Evolutionary conservation across 805 yeast genomes (phyloP), one percentile per base, ranked within the genome.

Genomic region (Starmerella tilneyi): DNA sequence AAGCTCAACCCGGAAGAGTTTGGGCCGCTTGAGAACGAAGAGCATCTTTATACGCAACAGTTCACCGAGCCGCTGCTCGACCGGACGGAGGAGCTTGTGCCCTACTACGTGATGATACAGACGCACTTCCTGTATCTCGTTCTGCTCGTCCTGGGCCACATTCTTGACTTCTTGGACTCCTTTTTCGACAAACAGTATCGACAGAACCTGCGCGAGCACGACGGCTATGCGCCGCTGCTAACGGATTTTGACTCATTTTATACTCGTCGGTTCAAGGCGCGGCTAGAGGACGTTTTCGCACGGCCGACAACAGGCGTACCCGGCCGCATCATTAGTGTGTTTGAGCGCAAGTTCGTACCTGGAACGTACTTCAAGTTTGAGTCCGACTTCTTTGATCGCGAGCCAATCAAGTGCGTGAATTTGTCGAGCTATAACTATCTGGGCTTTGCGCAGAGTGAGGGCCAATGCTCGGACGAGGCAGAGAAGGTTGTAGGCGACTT

Each of bases 231-330:
- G 27, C 97, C 99, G 23, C 82, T 95, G 81, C 83, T 81, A 57
- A 82, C 92, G 21, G 89, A 86, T 38, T 86, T 89, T 61, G 99
- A 92, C 64, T 78, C 84, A 52, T 94, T 92, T 62, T 92, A 88
- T 63, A 81, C 88, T 34, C 80, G 99, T 57, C 79, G 97, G 58
- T 74, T 92, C 71, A 88, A 92, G 63, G 75, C 74, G 55, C 81
- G 95, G 64, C 75, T 92, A 48, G 94, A 84, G 61, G 97, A 89
- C 65, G 85, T 96, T 64, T 92, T 92, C 63, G 84, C 94, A 2
- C 78, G 95, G 61, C 96, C 96, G 34, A 84, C 94, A n/a, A 81
- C 83, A 48, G 97, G 96, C 42, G 97, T 89, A 17, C 97, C 99
- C 1, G 99, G 99, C 22, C 77, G 99, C 62, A 80, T 71, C 58